These are phyloP conservation scores for Hypomontagnella submonticulosa DNA, from an alignment of 495 filamentous ascomycete genomes.

Conservation along the genomic window DNA sequence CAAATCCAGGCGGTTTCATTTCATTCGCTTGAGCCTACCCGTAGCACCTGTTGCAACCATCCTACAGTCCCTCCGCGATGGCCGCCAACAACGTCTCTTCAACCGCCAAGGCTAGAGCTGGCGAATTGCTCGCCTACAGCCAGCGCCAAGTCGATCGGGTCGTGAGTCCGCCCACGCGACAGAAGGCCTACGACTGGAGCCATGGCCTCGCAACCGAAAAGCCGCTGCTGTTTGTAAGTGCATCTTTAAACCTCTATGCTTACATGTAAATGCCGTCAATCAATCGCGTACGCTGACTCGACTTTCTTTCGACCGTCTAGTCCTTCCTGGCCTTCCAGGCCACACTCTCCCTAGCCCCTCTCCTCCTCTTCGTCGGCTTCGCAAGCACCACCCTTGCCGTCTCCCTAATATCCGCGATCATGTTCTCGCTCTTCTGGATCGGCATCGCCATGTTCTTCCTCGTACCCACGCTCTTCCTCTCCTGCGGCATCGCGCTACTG, in stretches of 20 bases:
- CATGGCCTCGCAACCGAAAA: slow-evolving; percentile 41
- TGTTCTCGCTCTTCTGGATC: slow-evolving; percentile 71
- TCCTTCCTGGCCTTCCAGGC: slow-evolving; percentile 68
- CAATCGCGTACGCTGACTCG: neutral
- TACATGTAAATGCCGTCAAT: too few species aligned
- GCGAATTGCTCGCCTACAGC: slow-evolving; percentile 45
- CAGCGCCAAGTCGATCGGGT: slow-evolving; percentile 52
- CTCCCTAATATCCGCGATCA: slow-evolving; percentile 63
- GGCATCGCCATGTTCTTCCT: slow-evolving; percentile 71
- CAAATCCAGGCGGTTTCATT: neutral
- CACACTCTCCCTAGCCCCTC: slow-evolving; percentile 65
- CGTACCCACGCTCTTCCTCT: slow-evolving; percentile 70
- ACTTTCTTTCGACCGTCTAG: slow-evolving; percentile 26
- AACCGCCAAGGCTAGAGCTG: slow-evolving; percentile 34
- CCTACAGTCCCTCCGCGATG: slow-evolving; percentile 9
- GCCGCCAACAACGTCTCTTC: slow-evolving; percentile 24
- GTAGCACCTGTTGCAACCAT: neutral
- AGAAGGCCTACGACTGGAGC: slow-evolving; percentile 42
- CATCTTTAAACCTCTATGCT: neutral
- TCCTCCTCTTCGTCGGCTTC: slow-evolving; percentile 71
- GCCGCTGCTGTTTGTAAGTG: slow-evolving; percentile 53
- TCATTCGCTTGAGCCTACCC: neutral
- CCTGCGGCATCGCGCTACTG: slow-evolving; percentile 63
- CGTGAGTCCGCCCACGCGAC: slow-evolving; percentile 47
- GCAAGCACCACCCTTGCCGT: slow-evolving; percentile 64